A percentile compares a stretch with the other conserved stretches of the same genome.
These are phyloP conservation scores for Blastosporella zonata DNA, from an alignment of 1,284 basidiomycete genomes.

Conservation along the genomic window DNA sequence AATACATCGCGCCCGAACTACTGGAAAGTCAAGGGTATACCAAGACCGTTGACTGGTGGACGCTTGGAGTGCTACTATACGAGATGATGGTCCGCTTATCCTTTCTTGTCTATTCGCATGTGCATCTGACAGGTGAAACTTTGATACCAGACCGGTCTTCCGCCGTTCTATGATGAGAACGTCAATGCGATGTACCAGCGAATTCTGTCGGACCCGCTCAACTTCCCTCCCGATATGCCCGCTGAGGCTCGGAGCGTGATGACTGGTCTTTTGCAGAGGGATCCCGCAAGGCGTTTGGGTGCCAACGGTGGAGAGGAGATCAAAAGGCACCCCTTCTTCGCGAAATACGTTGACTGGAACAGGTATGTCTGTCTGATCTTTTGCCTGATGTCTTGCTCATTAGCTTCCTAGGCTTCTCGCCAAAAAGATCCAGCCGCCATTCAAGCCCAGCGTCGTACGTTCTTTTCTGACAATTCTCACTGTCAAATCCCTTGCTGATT, in stretches of 20 bases:
- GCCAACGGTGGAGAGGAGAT: constrained; percentile 95
- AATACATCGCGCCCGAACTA: constrained; percentile 96
- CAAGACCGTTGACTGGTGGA: constrained; percentile 99
- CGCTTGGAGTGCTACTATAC: constrained; percentile 93
- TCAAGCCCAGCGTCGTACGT: constrained; percentile 94
- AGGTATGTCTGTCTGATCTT: constrained; percentile 35
- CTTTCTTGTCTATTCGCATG: background rate
- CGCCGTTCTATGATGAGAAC: constrained; percentile 98
- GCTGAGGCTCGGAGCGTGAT: constrained; percentile 89
- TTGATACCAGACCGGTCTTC: constrained; percentile 75
- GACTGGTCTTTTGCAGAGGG: constrained; percentile 84
- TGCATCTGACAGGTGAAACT: constrained; percentile 1
- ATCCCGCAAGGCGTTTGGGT: constrained; percentile 84
- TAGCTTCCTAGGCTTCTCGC: constrained; percentile 60
- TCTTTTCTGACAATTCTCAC: background rate
- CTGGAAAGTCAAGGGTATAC: constrained; percentile 97
- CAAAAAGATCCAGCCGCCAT: constrained; percentile 97
- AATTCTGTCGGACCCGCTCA: constrained; percentile 91
- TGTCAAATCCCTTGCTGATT: background rate
- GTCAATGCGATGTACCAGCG: constrained; percentile 98
- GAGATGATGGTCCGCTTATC: constrained; percentile 84
- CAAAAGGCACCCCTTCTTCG: constrained; percentile 95
- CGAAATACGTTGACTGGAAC: constrained; percentile 92
- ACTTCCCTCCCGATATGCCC: constrained; percentile 90
- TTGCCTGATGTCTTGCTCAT: background rate